A percentile compares a stretch with the other conserved stretches of the same genome.
Conservation (phyloP, 441 rosid species). For the Bocquillonia castaneifolia region DNA sequence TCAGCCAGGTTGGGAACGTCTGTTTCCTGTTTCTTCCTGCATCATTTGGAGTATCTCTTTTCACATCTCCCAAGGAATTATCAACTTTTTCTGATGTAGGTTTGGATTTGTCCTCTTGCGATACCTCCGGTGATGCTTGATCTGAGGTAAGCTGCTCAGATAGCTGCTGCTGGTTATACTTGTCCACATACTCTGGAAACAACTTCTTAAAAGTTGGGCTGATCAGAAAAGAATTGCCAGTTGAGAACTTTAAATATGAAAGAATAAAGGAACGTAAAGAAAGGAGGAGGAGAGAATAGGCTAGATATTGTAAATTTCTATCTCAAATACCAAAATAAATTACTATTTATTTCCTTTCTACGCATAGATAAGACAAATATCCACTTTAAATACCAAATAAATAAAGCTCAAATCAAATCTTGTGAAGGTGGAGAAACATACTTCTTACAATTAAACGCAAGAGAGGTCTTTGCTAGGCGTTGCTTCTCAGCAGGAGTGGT, state of each 20-base stretch:
- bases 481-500: constrained; percentile 76
- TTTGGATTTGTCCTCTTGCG: constrained; percentile 37
- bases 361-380: neutral
- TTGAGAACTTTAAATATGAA: neutral
- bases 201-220: constrained; percentile 81
- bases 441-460: constrained; percentile 93
- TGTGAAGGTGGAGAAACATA: constrained; percentile 32
- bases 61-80: constrained; percentile 26
- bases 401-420: neutral
- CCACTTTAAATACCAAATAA: neutral
- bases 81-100: constrained; percentile 31
- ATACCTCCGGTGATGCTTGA: constrained; percentile 34
- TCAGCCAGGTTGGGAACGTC: constrained; percentile 73
- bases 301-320: neutral
- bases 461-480: constrained; percentile 81
- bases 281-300: neutral
- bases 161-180: constrained; percentile 56
- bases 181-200: constrained; percentile 90
- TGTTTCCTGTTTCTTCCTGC: constrained; percentile 50
- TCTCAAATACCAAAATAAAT: neutral
- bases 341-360: neutral
- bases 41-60: constrained; percentile 31
- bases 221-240: constrained; percentile 24
- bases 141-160: constrained; percentile 44
- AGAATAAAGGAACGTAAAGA: neutral